A percentile compares a stretch with the other conserved stretches of the same genome.
Evolutionary conservation across 192 early-diverging fungal species (phyloP).

Genomic region (Entrophospora sp.): DNA sequence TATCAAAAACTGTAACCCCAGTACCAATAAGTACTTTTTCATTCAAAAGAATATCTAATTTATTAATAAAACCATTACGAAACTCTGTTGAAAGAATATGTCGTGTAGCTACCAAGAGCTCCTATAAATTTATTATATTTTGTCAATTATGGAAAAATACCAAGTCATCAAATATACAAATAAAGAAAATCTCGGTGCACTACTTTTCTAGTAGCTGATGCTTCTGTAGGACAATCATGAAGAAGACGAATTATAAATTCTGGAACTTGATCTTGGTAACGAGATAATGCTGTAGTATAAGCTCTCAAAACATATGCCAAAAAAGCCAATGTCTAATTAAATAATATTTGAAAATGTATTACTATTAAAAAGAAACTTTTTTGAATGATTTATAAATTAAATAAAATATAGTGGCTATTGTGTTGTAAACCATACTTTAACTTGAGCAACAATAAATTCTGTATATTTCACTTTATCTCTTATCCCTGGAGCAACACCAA

Average conservation of each 20-base stretch:
- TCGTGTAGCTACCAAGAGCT: constrained; percentile 88
- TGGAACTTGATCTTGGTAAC: constrained; percentile 76
- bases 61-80: constrained; percentile 75
- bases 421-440: constrained; percentile 63
- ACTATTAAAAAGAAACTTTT: no score
- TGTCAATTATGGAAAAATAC: no score
- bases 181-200: not conserved
- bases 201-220: constrained; percentile 84
- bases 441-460: constrained; percentile 93
- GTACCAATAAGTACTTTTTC: constrained; percentile 90
- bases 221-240: constrained; percentile 89
- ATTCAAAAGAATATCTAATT: constrained; percentile 88
- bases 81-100: constrained; percentile 94
- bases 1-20: constrained; percentile 89
- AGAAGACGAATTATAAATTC: constrained; percentile 81
- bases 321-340: constrained; percentile 81
- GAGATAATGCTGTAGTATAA: constrained; percentile 58
- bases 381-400: no score
- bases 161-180: not conserved
- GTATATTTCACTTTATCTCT: constrained; percentile 62
- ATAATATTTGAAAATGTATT: not conserved
- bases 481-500: constrained; percentile 70
- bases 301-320: constrained; percentile 89
- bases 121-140: constrained; percentile 41
- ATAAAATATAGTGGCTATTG: no score